A percentile compares a stretch with the other conserved stretches of the same genome.
Evolutionary conservation across 2,329 filamentous ascomycete species (phyloP).

Genomic region (Amauroascus verrucosus): DNA sequence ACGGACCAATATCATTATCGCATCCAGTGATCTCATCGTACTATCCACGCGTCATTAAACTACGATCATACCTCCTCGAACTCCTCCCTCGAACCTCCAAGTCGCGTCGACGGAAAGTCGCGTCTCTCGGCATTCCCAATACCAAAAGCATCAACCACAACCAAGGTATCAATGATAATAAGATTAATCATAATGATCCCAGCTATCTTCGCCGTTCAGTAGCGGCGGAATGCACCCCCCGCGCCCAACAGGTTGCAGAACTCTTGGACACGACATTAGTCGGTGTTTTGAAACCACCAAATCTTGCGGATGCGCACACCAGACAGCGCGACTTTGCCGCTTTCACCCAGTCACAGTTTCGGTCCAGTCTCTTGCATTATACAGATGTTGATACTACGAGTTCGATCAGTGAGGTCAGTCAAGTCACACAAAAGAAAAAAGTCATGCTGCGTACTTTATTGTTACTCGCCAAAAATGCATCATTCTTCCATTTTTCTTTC

Average conservation of each 20-base stretch:
- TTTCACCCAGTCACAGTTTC: slow-evolving; percentile 53
- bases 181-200: too few relatives aligned
- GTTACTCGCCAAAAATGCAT: background rate
- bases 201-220: too few relatives aligned
- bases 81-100: slow-evolving; percentile 58
- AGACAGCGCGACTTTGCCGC: slow-evolving; percentile 48
- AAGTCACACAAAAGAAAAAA: too few relatives aligned
- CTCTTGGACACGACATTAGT: slow-evolving; percentile 63
- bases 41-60: slow-evolving; percentile 54
- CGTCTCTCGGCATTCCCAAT: background rate
- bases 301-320: slow-evolving; percentile 24
- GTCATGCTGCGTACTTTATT: too few relatives aligned
- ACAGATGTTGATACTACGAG: slow-evolving; percentile 36
- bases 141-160: background rate
- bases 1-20: too few relatives aligned
- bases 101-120: slow-evolving; percentile 38
- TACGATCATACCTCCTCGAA: slow-evolving; percentile 60
- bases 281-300: slow-evolving; percentile 37
- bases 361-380: slow-evolving; percentile 24
- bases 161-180: background rate
- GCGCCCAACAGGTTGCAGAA: slow-evolving; percentile 32
- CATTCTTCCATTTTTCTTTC: background rate
- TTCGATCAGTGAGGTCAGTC: slow-evolving; percentile 55
- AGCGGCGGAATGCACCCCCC: background rate
- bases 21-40: slow-evolving; percentile 59